phyloP scores from a whole-genome alignment of 2,329 filamentous ascomycete species.

The Capronia epimyces region DNA sequence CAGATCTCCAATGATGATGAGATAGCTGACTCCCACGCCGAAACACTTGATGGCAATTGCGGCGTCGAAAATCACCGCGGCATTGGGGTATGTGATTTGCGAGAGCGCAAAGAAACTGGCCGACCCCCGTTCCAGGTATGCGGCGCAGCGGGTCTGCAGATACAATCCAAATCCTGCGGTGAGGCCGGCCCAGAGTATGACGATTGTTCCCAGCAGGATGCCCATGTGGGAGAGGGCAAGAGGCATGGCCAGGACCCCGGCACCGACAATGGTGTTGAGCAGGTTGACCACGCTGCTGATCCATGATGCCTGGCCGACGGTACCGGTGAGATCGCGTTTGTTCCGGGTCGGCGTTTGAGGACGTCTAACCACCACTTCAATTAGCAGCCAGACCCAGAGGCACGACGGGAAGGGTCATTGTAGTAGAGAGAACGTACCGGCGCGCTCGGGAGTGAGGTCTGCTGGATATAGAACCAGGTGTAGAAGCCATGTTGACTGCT shows the following conservation, averaged over 20 bases:
- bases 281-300: slow-evolving; percentile 90
- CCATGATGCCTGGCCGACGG: slow-evolving; percentile 73
- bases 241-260: slow-evolving; percentile 93
- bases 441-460: slow-evolving; percentile 23
- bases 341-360: slow-evolving; percentile 35
- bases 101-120: slow-evolving; percentile 95
- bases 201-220: slow-evolving; percentile 72
- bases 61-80: slow-evolving; percentile 88
- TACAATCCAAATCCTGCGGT: slow-evolving; percentile 91
- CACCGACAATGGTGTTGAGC: slow-evolving; percentile 93
- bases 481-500: slow-evolving; percentile 10
- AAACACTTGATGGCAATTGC: slow-evolving; percentile 98
- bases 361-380: slow-evolving; percentile 8
- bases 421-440: slow-evolving; percentile 61
- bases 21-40: slow-evolving; percentile 91
- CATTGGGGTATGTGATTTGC: slow-evolving; percentile 93
- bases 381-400: not conserved
- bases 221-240: slow-evolving; percentile 93
- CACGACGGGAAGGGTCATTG: not conserved
- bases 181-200: slow-evolving; percentile 86
- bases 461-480: slow-evolving; percentile 12
- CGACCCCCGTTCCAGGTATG: slow-evolving; percentile 82
- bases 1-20: slow-evolving; percentile 96
- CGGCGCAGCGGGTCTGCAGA: slow-evolving; percentile 84
- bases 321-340: slow-evolving; percentile 62